A percentile compares a stretch with the other conserved stretches of the same genome.
Conservation (phyloP, 2,329 filamentous ascomycete species). For the Falciphora oryzae region DNA sequence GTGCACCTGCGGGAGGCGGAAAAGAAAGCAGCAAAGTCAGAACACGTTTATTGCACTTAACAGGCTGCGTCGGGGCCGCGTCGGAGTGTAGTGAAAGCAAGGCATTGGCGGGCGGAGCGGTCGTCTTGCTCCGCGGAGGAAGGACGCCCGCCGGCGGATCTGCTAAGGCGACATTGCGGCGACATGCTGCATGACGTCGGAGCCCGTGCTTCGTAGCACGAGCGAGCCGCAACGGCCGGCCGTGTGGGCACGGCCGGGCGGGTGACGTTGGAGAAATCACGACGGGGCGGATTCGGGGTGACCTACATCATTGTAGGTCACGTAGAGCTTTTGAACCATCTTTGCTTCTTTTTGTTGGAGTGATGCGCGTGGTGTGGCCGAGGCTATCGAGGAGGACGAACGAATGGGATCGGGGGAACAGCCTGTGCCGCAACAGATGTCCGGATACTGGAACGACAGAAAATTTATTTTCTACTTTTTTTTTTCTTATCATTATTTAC, state of each 20-base stretch:
- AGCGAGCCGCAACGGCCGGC: constrained; percentile 2
- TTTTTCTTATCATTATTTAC: not conserved
- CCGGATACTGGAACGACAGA: not conserved
- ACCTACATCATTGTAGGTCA: constrained; percentile 86
- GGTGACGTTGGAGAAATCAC: not conserved
- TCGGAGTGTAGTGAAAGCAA: not conserved
- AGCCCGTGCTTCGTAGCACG: not conserved
- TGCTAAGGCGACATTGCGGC: not conserved
- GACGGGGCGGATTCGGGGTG: not conserved
- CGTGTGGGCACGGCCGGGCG: not conserved
- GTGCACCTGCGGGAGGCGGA: constrained; percentile 63
- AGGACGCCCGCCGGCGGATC: too few species aligned
- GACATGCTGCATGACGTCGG: not conserved
- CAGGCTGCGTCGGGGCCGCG: not conserved
- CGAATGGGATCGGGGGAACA: not conserved
- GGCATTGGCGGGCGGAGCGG: not conserved
- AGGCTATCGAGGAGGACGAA: not conserved
- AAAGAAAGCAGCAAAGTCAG: not conserved
- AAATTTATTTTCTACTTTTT: not conserved
- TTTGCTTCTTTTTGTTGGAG: not conserved
- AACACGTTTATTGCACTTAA: not conserved
- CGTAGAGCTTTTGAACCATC: constrained; percentile 81
- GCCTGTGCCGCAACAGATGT: not conserved
- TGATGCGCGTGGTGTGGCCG: not conserved
- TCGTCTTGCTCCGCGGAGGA: not conserved